A percentile compares a stretch with the other conserved stretches of the same genome.
Evolutionary conservation across 1,284 basidiomycete species (phyloP).

Genomic region (Apiotrichum sp.): DNA sequence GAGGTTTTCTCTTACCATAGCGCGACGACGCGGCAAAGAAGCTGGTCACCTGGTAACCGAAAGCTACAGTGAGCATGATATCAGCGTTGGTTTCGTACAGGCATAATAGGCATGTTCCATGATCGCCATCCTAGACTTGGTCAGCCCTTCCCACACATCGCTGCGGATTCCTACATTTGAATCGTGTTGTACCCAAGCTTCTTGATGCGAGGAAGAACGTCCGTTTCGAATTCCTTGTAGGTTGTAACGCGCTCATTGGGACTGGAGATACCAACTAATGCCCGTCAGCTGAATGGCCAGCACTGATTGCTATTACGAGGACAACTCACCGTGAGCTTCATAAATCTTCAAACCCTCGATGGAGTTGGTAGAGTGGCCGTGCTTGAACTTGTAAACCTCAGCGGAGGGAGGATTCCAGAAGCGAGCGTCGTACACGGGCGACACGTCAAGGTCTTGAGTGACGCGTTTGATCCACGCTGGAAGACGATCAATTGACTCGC

Average conservation of each 20-base stretch:
- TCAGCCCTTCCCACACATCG: not conserved
- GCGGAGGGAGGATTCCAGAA: slow-evolving; percentile 89
- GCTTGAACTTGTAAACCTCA: slow-evolving; percentile 74
- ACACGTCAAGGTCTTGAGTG: slow-evolving; percentile 84
- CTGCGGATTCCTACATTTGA: slow-evolving; percentile 55
- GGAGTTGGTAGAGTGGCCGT: slow-evolving; percentile 47
- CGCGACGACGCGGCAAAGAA: slow-evolving; percentile 97
- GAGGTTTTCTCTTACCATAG: slow-evolving; percentile 54
- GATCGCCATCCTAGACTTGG: slow-evolving; percentile 65
- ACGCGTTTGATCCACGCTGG: slow-evolving; percentile 93
- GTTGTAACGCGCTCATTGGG: slow-evolving; percentile 79
- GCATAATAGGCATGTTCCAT: slow-evolving; percentile 99
- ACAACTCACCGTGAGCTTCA: slow-evolving; percentile 70
- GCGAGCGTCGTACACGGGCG: slow-evolving; percentile 89
- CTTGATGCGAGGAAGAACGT: slow-evolving; percentile 81
- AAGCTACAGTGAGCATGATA: slow-evolving; percentile 54
- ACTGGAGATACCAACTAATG: slow-evolving; percentile 82
- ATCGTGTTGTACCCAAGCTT: slow-evolving; percentile 92
- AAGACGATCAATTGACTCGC: slow-evolving; percentile 78
- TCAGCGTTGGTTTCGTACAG: slow-evolving; percentile 54
- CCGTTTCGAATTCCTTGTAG: slow-evolving; percentile 87
- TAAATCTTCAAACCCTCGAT: slow-evolving; percentile 72
- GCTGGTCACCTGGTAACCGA: slow-evolving; percentile 95
- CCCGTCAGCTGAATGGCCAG: too few relatives aligned
- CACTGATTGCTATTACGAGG: not conserved